Percentiles rank a stretch among this genome's conserved stretches.
These are phyloP conservation scores for Trichoderma harzianum DNA, from an alignment of 2,329 filamentous ascomycete genomes.

Conservation along the genomic window DNA sequence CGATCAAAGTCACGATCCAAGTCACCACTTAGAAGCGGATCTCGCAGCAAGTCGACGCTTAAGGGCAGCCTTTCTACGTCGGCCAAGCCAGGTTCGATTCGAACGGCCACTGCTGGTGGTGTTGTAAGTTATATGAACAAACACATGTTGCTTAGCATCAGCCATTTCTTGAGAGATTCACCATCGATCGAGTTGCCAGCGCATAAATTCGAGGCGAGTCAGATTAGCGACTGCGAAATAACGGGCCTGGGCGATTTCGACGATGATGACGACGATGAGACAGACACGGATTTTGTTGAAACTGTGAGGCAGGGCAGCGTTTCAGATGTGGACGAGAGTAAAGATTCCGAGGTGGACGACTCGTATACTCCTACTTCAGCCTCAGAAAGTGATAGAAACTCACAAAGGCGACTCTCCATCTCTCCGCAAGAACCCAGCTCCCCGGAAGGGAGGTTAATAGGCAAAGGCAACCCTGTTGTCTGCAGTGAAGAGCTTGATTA, in stretches of 20 bases:
- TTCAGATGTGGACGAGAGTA: neutral
- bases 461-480: neutral
- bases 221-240: neutral
- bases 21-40: constrained; percentile 29
- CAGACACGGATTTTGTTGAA: neutral
- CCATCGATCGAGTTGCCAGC: neutral
- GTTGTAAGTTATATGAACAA: neutral
- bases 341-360: neutral
- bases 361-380: neutral
- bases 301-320: neutral
- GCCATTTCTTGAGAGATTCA: neutral
- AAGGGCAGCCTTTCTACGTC: neutral
- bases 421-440: neutral
- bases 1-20: constrained; percentile 28
- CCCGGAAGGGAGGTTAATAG: neutral
- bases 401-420: neutral
- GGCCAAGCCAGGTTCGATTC: neutral
- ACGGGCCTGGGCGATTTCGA: neutral
- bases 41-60: constrained; percentile 45
- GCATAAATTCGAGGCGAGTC: neutral
- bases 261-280: neutral
- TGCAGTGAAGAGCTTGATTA: neutral
- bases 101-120: neutral
- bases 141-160: neutral
- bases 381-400: neutral